Percentiles rank a stretch among this genome's conserved stretches.
These are phyloP conservation scores for Canariomyces notabilis DNA, from an alignment of 2,329 filamentous ascomycete genomes.

Conservation along the genomic window DNA sequence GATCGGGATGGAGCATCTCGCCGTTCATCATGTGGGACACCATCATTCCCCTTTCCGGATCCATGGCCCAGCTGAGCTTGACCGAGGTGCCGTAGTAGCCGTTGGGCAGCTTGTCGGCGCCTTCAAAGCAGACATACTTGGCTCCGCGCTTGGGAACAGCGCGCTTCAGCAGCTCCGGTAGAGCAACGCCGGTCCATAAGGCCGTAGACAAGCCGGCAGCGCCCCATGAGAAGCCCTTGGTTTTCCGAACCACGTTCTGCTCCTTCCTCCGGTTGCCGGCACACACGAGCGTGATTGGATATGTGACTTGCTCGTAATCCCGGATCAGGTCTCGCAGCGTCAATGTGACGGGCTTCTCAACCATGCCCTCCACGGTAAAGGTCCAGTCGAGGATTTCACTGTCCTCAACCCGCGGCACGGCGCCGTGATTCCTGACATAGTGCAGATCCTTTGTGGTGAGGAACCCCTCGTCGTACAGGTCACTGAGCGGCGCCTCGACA, in stretches of 20 bases:
- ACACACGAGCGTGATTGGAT: conserved; percentile 83
- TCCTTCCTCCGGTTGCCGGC: conserved; percentile 90
- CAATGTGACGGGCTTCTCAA: conserved; percentile 69
- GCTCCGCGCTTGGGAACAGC: conserved; percentile 66
- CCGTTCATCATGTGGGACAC: conserved; percentile 90
- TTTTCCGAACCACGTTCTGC: conserved; percentile 85
- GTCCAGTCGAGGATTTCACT: conserved; percentile 72
- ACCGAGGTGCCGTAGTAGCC: conserved; percentile 84
- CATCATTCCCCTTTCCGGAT: conserved; percentile 78
- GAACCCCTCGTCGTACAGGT: conserved; percentile 75
- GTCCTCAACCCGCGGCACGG: conserved; percentile 71
- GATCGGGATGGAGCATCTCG: conserved; percentile 71
- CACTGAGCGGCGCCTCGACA: conserved; percentile 74
- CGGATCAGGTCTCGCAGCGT: conserved; percentile 66
- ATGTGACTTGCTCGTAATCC: conserved; percentile 75
- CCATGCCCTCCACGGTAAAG: conserved; percentile 77
- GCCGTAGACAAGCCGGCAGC: conserved; percentile 81
- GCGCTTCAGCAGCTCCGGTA: conserved; percentile 64
- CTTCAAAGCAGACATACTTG: conserved; percentile 85
- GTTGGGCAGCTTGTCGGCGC: conserved; percentile 82
- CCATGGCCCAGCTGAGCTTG: conserved; percentile 83
- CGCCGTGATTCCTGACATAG: conserved; percentile 87
- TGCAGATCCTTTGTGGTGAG: conserved; percentile 83
- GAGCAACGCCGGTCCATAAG: conserved; percentile 76
- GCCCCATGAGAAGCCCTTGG: conserved; percentile 93